phyloP scores from a whole-genome alignment of 2,329 filamentous ascomycete genomes.

The Venturiaceae sp. region DNA sequence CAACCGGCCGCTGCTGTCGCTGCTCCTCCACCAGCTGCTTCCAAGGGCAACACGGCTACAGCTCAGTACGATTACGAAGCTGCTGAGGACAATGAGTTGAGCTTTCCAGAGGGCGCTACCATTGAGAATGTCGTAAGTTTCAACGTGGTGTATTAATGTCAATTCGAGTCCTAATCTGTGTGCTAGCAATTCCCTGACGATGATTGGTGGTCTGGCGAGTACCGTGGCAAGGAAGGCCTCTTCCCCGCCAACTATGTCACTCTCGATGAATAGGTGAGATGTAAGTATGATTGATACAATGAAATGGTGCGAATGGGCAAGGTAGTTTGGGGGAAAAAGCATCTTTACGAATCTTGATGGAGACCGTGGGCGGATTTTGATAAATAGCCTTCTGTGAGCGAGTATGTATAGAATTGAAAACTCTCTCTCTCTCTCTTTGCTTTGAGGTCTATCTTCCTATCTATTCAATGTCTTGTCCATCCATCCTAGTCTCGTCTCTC shows the following conservation, averaged over 20 bases:
- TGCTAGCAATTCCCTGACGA: slow-evolving; percentile 86
- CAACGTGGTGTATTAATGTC: neutral
- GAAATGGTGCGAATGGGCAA: neutral
- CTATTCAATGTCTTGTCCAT: no score
- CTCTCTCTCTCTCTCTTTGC: neutral
- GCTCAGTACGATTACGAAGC: slow-evolving; percentile 95
- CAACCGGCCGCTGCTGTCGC: slow-evolving; percentile 28
- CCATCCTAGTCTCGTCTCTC: no score
- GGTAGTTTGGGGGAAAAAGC: neutral
- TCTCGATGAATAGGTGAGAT: slow-evolving; percentile 28
- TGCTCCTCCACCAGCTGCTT: slow-evolving; percentile 18
- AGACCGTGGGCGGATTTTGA: neutral
- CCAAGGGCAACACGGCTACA: slow-evolving; percentile 58
- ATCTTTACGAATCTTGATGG: neutral
- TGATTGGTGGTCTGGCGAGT: slow-evolving; percentile 96
- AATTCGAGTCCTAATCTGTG: slow-evolving; percentile 14
- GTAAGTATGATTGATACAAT: neutral
- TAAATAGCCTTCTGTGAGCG: neutral
- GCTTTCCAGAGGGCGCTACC: slow-evolving; percentile 81
- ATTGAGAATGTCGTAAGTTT: slow-evolving; percentile 60
- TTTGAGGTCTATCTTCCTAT: neutral
- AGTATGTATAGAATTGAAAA: neutral
- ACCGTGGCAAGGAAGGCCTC: slow-evolving; percentile 67
- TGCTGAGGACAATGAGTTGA: slow-evolving; percentile 79
- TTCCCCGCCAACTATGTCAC: slow-evolving; percentile 54